Base-by-base conservation (phyloP, 176 grass and related monocot genomes). In the Oryza punctata region DNA sequence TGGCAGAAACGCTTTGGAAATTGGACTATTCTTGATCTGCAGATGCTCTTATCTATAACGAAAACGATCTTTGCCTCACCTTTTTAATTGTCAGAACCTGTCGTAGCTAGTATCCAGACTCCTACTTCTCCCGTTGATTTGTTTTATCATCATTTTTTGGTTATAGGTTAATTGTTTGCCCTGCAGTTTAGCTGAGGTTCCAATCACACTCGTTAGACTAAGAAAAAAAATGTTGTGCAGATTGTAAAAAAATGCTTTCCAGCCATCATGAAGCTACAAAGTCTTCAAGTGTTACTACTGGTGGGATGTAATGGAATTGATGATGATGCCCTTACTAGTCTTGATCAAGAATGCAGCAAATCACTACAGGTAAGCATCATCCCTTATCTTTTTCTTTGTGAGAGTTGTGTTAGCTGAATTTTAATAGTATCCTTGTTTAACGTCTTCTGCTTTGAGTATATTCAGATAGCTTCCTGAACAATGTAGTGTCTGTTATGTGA, bases 221-320 rank as follows among this genome's bases (percentile, higher is more conserved):
- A 78, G 3, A 47, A 29, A 80, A 80, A 86, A 64, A 40, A 0
- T 52, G 27, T 28, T 10, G 68, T 76, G 64, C 93, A 95, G 92
- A 89, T 95, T 67, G 90, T 93, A 75, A 88, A 89, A 57, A 75
- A 93, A 18, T 90, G 85, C 50, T 78, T 98, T 73, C 41, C 87
- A 49, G 57, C 85, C 44, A 83, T 95, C 78, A 72, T 91, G 70
- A 94, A 83, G 75, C 81, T 98, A 43, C 91, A 89, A 8, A 79
- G 85, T 45, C 93, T 98, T 18, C 26, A 98, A 73, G 82, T 90
- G 44, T 45, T 98, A 57, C 47, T 64, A 61, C 79, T 98, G 61
- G 73, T 84, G 59, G 93, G 87, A 49, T 95, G 96, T 61, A 14
- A 85, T 21, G 87, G 85, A 11, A 88, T 98, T 15, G 87, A 95